phyloP scores from a whole-genome alignment of 2,329 filamentous ascomycete genomes.

The Pezicula radicicola region DNA sequence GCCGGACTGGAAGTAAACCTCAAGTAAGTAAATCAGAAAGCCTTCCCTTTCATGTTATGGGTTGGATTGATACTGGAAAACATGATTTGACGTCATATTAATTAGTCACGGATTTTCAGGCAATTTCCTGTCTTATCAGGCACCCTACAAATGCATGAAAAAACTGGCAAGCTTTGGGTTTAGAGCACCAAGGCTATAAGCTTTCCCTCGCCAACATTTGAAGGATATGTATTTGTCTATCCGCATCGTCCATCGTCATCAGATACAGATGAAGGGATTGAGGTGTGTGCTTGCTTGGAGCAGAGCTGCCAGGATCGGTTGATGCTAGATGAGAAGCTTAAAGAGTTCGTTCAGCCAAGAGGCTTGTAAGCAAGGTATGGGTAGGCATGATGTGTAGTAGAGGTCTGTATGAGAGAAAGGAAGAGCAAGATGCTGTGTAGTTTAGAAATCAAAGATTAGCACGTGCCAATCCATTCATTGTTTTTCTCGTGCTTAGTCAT shows the following conservation, averaged over 20 bases:
- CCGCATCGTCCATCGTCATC: slow-evolving; percentile 13
- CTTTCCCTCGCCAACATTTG: slow-evolving; percentile 15
- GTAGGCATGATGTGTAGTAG: too few species aligned
- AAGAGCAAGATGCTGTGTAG: too few species aligned
- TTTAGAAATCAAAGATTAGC: too few species aligned
- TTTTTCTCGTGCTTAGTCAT: too few species aligned
- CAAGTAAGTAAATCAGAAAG: slow-evolving; percentile 6
- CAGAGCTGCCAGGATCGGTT: slow-evolving; percentile 13
- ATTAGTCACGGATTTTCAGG: too few species aligned
- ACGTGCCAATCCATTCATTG: too few species aligned
- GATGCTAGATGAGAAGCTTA: slow-evolving; percentile 14
- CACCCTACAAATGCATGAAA: slow-evolving; percentile 1
- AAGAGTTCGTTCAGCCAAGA: slow-evolving; percentile 7
- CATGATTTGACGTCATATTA: too few species aligned
- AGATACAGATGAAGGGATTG: slow-evolving; percentile 16
- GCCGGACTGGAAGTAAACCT: slow-evolving; percentile 16
- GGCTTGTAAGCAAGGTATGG: not conserved
- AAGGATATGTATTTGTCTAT: slow-evolving; percentile 18
- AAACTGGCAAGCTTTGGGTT: slow-evolving; percentile 21
- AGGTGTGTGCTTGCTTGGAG: slow-evolving; percentile 18
- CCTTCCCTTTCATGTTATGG: slow-evolving; percentile 13
- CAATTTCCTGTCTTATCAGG: too few species aligned
- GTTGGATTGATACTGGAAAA: too few species aligned
- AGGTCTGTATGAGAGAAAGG: too few species aligned
- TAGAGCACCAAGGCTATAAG: slow-evolving; percentile 16